Conservation (phyloP, 176 grass and related monocot species). For the Rhipidocladum racemiflorum region DNA sequence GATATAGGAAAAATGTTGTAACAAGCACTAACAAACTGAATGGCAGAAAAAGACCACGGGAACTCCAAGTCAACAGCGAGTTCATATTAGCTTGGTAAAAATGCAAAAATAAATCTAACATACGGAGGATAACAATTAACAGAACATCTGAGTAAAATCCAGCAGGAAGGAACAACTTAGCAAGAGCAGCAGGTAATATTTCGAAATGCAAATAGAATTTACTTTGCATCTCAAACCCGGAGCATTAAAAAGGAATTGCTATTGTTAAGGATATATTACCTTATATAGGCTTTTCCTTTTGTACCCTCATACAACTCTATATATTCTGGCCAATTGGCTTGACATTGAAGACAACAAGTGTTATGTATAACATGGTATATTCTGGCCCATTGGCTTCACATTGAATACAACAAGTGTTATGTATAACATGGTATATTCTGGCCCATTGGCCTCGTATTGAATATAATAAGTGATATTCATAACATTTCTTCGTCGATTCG, state of each 20-base stretch:
- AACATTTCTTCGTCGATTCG: too few relatives aligned
- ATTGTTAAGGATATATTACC: too few relatives aligned
- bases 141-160: background rate
- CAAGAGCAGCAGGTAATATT: background rate
- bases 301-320: too few relatives aligned
- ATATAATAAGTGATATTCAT: too few relatives aligned
- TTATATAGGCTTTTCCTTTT: too few relatives aligned
- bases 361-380: too few relatives aligned
- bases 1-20: background rate
- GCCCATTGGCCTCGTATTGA: too few relatives aligned
- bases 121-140: background rate
- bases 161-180: constrained; percentile 9
- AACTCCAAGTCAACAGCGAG: background rate
- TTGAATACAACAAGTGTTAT: too few relatives aligned
- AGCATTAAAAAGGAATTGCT: background rate
- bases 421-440: too few relatives aligned
- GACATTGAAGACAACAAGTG: too few relatives aligned
- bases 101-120: background rate
- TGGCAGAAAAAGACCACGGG: background rate
- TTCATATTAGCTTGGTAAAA: background rate
- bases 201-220: background rate
- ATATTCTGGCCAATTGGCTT: too few relatives aligned
- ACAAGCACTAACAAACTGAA: background rate
- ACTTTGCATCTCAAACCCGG: background rate
- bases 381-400: too few relatives aligned